These are phyloP conservation scores for Skeletonema menzelii DNA, from an alignment of 108 stramenopile genomes.

Conservation along the genomic window DNA sequence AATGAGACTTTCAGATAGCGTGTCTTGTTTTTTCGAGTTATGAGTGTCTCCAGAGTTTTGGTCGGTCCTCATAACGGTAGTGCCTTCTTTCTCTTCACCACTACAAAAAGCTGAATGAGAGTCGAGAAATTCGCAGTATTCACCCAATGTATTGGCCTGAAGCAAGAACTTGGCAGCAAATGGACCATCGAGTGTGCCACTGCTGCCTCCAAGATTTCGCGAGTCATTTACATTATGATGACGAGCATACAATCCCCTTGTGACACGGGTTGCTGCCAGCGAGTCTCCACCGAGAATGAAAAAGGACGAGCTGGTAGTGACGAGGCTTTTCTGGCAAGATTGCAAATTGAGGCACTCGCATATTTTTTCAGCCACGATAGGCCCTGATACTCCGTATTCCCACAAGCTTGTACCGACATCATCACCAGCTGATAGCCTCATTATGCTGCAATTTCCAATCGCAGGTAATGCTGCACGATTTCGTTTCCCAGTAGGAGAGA, in stretches of 20 bases:
- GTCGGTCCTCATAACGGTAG: not conserved
- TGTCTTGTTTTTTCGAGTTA: slow-evolving; percentile 2
- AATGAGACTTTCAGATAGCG: slow-evolving; percentile 63
- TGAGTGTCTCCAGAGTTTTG: not conserved
- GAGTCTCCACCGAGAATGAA: slow-evolving; percentile 84
- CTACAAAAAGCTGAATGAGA: slow-evolving; percentile 20
- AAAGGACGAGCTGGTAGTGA: slow-evolving; percentile 67
- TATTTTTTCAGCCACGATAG: slow-evolving; percentile 54
- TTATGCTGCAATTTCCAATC: slow-evolving; percentile 32
- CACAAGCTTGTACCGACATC: slow-evolving; percentile 23
- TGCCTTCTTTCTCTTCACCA: not conserved
- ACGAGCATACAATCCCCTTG: slow-evolving; percentile 71
- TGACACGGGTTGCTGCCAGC: slow-evolving; percentile 74
- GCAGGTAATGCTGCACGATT: slow-evolving; percentile 49
- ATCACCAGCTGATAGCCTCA: slow-evolving; percentile 7
- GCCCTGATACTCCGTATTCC: slow-evolving; percentile 56
- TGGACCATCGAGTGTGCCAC: slow-evolving; percentile 58
- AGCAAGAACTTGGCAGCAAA: slow-evolving; percentile 67
- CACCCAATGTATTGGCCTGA: slow-evolving; percentile 56
- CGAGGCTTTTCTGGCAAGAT: slow-evolving; percentile 52
- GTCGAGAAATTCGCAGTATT: slow-evolving; percentile 75
- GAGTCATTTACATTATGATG: slow-evolving; percentile 63
- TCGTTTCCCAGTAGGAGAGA: slow-evolving; percentile 83
- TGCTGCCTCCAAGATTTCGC: slow-evolving; percentile 71
- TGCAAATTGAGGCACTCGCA: slow-evolving; percentile 76